These are phyloP conservation scores for Salinomyces thailandicus DNA, from an alignment of 2,329 filamentous ascomycete species.

Conservation along the genomic window DNA sequence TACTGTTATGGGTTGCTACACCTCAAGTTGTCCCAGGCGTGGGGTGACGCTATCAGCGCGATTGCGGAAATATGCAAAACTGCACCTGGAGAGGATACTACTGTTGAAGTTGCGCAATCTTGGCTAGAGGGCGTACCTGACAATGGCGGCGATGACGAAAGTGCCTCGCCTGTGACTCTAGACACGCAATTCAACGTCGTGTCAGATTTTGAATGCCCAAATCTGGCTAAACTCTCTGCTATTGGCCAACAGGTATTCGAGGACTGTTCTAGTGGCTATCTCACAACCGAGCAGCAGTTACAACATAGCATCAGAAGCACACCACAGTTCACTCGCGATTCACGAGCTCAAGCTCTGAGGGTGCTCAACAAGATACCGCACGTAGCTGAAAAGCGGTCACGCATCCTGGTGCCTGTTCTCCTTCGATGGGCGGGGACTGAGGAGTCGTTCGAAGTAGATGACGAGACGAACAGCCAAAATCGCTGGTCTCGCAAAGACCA, in stretches of 20 bases:
- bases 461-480: conserved; percentile 8
- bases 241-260: conserved; percentile 43
- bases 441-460: conserved; percentile 24
- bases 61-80: conserved; percentile 64
- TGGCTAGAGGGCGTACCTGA: conserved; percentile 52
- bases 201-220: conserved; percentile 78
- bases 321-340: conserved; percentile 11
- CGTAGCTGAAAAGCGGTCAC: conserved; percentile 76
- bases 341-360: conserved; percentile 64
- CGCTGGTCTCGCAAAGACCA: conserved; percentile 68
- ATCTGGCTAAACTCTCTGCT: conserved; percentile 51
- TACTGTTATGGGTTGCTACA: conserved; percentile 88
- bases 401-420: conserved; percentile 74
- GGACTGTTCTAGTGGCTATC: conserved; percentile 32
- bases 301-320: conserved; percentile 7
- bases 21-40: conserved; percentile 71
- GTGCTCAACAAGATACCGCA: conserved; percentile 63
- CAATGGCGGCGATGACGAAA: conserved; percentile 16
- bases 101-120: conserved; percentile 62
- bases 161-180: conserved; percentile 10
- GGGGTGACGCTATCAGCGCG: conserved; percentile 71
- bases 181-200: conserved; percentile 28
- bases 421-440: conserved; percentile 62
- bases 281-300: conserved; percentile 11
- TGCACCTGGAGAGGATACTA: conserved; percentile 59